Conservation (phyloP, 768 basidiomycete genomes). For the Lepiota brunneoincarnata region DNA sequence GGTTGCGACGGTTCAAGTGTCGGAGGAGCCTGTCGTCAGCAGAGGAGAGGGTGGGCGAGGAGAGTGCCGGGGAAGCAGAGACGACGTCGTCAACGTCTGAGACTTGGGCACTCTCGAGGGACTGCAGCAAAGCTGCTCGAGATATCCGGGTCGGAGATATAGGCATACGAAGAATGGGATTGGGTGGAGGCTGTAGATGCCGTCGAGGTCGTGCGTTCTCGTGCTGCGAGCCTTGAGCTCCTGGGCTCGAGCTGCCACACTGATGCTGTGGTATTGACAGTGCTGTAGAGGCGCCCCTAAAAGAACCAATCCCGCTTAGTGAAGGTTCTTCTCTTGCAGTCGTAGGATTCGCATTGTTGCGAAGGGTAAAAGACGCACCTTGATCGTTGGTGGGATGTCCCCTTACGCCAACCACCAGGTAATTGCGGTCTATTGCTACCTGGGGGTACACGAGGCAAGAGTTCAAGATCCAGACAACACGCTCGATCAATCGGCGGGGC, state of each 20-base stretch:
- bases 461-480: not conserved
- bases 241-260: slow-evolving; percentile 83
- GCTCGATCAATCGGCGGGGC: not conserved
- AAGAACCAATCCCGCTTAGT: slow-evolving; percentile 2
- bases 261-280: slow-evolving; percentile 62
- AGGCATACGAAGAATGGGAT: slow-evolving; percentile 64
- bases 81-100: slow-evolving; percentile 68
- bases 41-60: slow-evolving; percentile 61
- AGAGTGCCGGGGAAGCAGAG: slow-evolving; percentile 53
- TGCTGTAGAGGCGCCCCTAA: slow-evolving; percentile 74
- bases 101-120: slow-evolving; percentile 68
- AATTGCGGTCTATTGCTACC: slow-evolving; percentile 72
- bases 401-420: slow-evolving; percentile 71
- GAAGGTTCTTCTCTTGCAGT: not conserved
- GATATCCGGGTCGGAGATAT: slow-evolving; percentile 78
- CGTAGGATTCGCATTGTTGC: too few species aligned
- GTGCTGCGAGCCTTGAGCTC: slow-evolving; percentile 44
- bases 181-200: slow-evolving; percentile 74
- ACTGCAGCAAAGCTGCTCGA: slow-evolving; percentile 84
- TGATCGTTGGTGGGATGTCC: slow-evolving; percentile 69
- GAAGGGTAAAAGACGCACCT: slow-evolving; percentile 42
- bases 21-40: slow-evolving; percentile 44
- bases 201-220: slow-evolving; percentile 75
- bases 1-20: slow-evolving; percentile 19
- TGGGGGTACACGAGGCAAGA: slow-evolving; percentile 21